Percentiles rank a stretch among this genome's conserved stretches.
Conservation (phyloP, 306 rosid genomes). For the Glycine soja region DNA sequence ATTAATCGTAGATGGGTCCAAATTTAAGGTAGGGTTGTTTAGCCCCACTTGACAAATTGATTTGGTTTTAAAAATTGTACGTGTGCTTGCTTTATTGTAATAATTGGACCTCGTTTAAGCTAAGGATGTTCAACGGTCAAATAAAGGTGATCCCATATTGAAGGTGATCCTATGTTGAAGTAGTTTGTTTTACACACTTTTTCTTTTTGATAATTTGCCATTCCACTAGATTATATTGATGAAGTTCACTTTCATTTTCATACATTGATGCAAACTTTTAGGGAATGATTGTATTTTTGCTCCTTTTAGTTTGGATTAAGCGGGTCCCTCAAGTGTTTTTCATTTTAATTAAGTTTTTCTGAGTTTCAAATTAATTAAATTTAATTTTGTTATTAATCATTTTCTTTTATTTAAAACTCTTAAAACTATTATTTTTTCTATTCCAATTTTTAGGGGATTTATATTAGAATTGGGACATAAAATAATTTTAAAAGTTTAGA, state of each 20-base stretch:
- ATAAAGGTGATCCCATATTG: neutral
- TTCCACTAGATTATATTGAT: neutral
- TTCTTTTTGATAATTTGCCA: slow-evolving; percentile 3
- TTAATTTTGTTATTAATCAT: too few relatives aligned
- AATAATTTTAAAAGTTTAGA: too few relatives aligned
- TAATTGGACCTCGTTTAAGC: neutral
- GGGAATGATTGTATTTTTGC: neutral
- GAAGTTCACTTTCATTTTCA: neutral
- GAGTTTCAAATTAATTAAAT: too few relatives aligned
- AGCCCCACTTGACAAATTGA: neutral
- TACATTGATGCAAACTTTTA: neutral
- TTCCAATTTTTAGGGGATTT: neutral
- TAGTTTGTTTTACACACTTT: slow-evolving; percentile 16
- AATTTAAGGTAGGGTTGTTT: neutral
- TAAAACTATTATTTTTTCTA: too few relatives aligned
- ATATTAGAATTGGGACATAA: neutral
- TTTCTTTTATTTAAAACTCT: too few relatives aligned
- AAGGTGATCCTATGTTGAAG: neutral
- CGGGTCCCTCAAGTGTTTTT: too few relatives aligned
- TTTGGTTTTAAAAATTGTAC: neutral
- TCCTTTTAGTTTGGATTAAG: neutral
- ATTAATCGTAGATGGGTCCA: neutral
- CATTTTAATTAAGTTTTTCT: too few relatives aligned
- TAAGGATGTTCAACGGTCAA: slow-evolving; percentile 24
- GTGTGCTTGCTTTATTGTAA: slow-evolving; percentile 9